Conservation (phyloP, 2,329 filamentous ascomycete species). For the Colletotrichum limetticola region DNA sequence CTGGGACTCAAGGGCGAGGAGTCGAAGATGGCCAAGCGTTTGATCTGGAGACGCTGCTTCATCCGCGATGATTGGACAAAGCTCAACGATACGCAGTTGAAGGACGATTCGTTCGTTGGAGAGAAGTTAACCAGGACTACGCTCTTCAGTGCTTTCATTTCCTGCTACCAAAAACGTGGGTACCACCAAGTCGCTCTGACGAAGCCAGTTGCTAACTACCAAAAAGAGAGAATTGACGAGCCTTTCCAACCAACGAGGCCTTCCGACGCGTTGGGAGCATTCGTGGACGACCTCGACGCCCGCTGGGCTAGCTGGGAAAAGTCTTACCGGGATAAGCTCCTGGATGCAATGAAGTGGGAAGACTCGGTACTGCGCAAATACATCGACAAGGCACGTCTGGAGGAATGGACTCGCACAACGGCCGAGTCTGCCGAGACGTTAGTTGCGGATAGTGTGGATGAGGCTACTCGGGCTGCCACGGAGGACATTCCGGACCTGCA, state of each 20-base stretch:
- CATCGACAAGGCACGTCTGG: conserved; percentile 75
- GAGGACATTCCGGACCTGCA: conserved; percentile 14
- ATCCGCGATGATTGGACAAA: conserved; percentile 86
- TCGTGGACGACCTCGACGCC: conserved; percentile 69
- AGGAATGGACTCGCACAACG: conserved; percentile 69
- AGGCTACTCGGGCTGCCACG: conserved; percentile 34
- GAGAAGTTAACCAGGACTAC: conserved; percentile 72
- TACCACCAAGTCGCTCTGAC: conserved; percentile 30
- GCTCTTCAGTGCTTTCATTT: conserved; percentile 73
- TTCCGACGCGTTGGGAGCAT: conserved; percentile 67
- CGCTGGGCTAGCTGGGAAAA: conserved; percentile 70
- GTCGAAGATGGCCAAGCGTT: conserved; percentile 66
- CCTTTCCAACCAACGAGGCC: conserved; percentile 61
- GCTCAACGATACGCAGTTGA: conserved; percentile 81
- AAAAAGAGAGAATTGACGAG: conserved; percentile 53
- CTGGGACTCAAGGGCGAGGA: conserved; percentile 65
- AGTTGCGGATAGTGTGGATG: conserved; percentile 46
- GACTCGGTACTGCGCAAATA: conserved; percentile 72
- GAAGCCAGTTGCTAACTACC: conserved; percentile 40
- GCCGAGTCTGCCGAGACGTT: conserved; percentile 50
- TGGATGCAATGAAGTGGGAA: conserved; percentile 78
- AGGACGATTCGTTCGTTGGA: conserved; percentile 76
- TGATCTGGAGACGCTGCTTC: conserved; percentile 89
- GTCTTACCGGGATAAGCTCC: conserved; percentile 72
- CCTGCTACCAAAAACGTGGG: conserved; percentile 71